Evolutionary conservation across 2,329 filamentous ascomycete genomes (phyloP).

Genomic region (Magnaporthales sp.): DNA sequence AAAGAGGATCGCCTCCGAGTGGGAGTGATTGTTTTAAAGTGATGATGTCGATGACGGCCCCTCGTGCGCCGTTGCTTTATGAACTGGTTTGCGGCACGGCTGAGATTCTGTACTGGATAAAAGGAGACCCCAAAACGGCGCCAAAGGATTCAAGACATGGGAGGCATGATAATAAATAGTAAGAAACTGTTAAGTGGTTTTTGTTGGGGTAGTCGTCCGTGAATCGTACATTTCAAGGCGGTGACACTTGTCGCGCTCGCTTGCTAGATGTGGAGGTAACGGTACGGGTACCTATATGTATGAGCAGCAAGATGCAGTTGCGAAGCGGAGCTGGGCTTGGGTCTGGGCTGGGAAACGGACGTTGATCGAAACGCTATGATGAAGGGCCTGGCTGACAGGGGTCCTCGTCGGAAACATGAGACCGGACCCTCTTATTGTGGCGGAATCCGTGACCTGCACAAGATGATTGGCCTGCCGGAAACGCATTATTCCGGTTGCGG

Average conservation of each 20-base stretch:
- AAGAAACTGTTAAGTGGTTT: background rate
- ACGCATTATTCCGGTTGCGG: background rate
- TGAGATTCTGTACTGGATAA: background rate
- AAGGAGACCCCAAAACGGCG: background rate
- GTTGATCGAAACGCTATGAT: background rate
- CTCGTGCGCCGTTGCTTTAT: background rate
- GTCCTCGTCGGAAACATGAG: background rate
- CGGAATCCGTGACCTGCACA: background rate
- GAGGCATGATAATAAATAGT: background rate
- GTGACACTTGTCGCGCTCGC: background rate
- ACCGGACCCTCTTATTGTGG: background rate
- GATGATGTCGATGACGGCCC: background rate
- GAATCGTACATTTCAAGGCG: background rate
- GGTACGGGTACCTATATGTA: background rate
- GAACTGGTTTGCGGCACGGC: background rate
- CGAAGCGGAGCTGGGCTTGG: background rate
- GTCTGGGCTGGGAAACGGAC: background rate
- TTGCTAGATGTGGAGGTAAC: background rate
- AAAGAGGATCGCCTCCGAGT: slow-evolving; percentile 2
- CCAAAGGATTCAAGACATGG: background rate
- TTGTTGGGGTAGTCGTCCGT: background rate
- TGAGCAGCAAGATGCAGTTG: background rate
- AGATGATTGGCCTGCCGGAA: background rate
- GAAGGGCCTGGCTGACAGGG: background rate
- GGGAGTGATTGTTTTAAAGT: slow-evolving; percentile 1